Base-by-base conservation (phyloP, 768 basidiomycete species). In the Leccinellum rugosiceps region DNA sequence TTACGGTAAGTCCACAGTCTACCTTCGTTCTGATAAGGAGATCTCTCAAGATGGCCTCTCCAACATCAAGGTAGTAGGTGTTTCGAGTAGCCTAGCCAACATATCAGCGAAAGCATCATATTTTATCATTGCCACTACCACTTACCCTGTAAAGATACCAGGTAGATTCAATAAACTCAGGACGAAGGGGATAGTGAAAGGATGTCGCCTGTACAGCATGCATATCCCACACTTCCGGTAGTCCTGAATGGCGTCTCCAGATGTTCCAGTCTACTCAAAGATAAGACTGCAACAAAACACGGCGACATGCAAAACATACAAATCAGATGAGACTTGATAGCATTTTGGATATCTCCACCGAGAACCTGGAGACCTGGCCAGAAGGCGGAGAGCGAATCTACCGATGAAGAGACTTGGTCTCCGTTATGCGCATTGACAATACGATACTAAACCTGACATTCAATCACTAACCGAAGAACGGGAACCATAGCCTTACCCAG, bases 321-420 rank as follows among this genome's bases (percentile, higher is more conserved):
- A 49, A 87, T 81, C 65, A 96, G 73, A 74, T 98, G 96, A n/a
- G 90, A 80, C 65, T 92, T 92, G 64, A 97, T 91, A 17, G 95
- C 96, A 69, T 83, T 93, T 69, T 91, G 86, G 34, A 97, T 68
- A 75, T 97, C 91, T 19, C 90, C 91, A 4, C 86, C 85, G 13
- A 93, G 74, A 10, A 94, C 90, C 73, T 97, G 96, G 15, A 98
- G 77, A 21, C 95, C 97, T n/a, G 96, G 93, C 86, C 95, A 94
- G 71, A 98, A 99, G 1, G 97, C 94, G 2, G 94, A 92, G 15
- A 99, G 76, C 2, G 94, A 97, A 70, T 99, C 97, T n/a, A 96
- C 77, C n/a, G 86, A 88, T 46, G 79, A 75, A 66, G 87, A 91
- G 7, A 86, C 79, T 6, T 84, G 76, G 58, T 91, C 87, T 19